phyloP scores from a whole-genome alignment of 768 basidiomycete species.

The Kwoniella mangroviensis region DNA sequence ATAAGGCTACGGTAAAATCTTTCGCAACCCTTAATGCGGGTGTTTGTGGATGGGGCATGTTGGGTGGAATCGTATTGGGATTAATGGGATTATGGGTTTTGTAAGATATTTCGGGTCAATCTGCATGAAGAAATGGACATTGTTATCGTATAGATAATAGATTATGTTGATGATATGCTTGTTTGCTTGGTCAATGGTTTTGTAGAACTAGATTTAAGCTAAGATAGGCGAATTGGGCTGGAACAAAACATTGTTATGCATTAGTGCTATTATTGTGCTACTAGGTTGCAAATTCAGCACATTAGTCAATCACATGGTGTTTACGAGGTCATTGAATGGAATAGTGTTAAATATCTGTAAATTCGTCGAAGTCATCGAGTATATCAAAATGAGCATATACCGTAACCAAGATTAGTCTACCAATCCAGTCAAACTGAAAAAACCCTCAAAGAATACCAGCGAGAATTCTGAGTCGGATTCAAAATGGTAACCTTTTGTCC shows the following conservation, averaged over 20 bases:
- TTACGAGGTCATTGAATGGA: too few relatives aligned
- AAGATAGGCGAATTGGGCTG: not conserved
- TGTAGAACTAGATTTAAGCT: not conserved
- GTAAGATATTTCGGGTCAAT: not conserved
- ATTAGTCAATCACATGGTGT: too few relatives aligned
- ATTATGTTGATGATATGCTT: not conserved
- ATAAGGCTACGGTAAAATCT: conserved; percentile 4
- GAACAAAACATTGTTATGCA: not conserved
- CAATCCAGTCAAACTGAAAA: too few relatives aligned
- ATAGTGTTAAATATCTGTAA: too few relatives aligned
- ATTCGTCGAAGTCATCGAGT: too few relatives aligned
- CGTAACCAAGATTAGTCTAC: too few relatives aligned
- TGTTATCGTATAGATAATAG: not conserved
- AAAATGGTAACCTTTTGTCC: not conserved
- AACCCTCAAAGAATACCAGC: too few relatives aligned
- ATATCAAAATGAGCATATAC: too few relatives aligned
- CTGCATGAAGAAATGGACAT: not conserved
- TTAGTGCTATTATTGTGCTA: not conserved
- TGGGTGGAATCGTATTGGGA: not conserved
- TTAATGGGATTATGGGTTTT: conserved; percentile 5
- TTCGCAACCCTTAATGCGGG: not conserved
- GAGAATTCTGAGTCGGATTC: too few relatives aligned
- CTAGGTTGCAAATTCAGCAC: too few relatives aligned
- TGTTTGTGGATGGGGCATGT: conserved; percentile 1
- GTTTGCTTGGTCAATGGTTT: not conserved